Base-by-base conservation (phyloP, 495 filamentous ascomycete species). In the Penicillium subrubescens region DNA sequence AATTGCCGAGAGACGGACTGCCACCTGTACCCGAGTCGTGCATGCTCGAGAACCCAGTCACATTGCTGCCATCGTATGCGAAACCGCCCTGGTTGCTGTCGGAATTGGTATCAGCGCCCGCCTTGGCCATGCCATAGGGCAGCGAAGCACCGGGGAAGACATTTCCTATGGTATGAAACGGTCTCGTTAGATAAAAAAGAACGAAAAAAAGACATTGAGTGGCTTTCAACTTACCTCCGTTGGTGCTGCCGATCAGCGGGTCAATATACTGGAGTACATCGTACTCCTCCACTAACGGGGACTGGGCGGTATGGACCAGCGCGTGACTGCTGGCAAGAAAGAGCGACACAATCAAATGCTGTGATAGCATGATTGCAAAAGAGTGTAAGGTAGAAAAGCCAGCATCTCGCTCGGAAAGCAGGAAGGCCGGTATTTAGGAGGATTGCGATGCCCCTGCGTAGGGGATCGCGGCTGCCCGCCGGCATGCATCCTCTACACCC, bases 21-120 rank as follows among this genome's bases (percentile, higher is more conserved):
- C 88, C 88, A n/a, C 90, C 89, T 25, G 87, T 92, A 3, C 89
- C 90, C 23, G 83, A 87, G 71, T 92, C 90, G 67, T 93, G 90
- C 79, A 92, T 84, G 75, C 89, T 82, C 19, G 86, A 88, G 70
- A 92, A 92, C 5, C 88, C 90, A n/a, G 84, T 89, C 59, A 93
- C 82, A 43, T 81, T 86, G 44, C 81, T 81, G 23, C 83, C 85
- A 65, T 93, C 90, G 12, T 87, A 81, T 3, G 89, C 84, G 68
- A 92, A 94, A 5, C 91, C 91, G 19, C 90, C 90, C 69, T 92
- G 90, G 64, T 89, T 91, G 57, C 63, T 77, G 46, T 79, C 81
- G 33, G 84, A 87, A 62, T 86, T 84, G 19, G 87, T 89, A 73
- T 94, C 91, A 33, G 91, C 87, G 8, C 91, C 89, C 39, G 91